These are phyloP conservation scores for Blastomyces gilchristii DNA, from an alignment of 2,329 filamentous ascomycete genomes.

Conservation along the genomic window DNA sequence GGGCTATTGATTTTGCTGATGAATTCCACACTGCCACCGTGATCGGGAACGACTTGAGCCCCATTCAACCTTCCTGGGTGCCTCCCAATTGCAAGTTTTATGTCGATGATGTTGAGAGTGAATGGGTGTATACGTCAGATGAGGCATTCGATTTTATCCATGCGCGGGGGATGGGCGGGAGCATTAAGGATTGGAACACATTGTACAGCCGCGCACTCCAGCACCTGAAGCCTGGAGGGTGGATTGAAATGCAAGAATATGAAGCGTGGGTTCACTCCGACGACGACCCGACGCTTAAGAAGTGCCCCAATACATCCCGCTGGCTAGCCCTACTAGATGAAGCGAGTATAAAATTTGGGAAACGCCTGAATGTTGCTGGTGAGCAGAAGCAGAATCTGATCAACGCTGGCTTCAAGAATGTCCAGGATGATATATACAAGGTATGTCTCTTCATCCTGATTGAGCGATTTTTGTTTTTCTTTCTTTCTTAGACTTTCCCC, in stretches of 20 bases:
- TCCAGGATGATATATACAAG: conserved; percentile 9
- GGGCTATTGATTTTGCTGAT: conserved; percentile 36
- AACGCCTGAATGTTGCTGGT: not conserved
- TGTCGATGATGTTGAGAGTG: conserved; percentile 24
- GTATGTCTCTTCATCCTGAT: not conserved
- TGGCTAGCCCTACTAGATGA: not conserved
- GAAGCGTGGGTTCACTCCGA: conserved; percentile 18
- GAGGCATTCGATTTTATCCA: conserved; percentile 26
- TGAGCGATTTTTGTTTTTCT: not conserved
- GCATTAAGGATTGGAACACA: conserved; percentile 18
- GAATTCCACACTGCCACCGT: conserved; percentile 27
- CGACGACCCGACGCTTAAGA: conserved; percentile 13
- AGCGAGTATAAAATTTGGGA: not conserved
- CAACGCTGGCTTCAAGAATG: conserved; percentile 23
- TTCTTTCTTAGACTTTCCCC: not conserved
- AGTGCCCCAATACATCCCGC: conserved; percentile 1
- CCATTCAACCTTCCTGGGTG: conserved; percentile 30
- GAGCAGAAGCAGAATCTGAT: conserved; percentile 21
- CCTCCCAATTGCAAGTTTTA: conserved; percentile 26
- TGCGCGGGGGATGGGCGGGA: conserved; percentile 19
- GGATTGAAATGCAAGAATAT: conserved; percentile 18
- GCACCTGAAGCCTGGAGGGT: conserved; percentile 6
- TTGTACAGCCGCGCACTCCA: conserved; percentile 16
- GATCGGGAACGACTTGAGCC: conserved; percentile 30
- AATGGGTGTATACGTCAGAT: conserved; percentile 19